Evolutionary conservation across 805 yeast species (phyloP).

Genomic region (Diddensiella caesifluorescens): DNA sequence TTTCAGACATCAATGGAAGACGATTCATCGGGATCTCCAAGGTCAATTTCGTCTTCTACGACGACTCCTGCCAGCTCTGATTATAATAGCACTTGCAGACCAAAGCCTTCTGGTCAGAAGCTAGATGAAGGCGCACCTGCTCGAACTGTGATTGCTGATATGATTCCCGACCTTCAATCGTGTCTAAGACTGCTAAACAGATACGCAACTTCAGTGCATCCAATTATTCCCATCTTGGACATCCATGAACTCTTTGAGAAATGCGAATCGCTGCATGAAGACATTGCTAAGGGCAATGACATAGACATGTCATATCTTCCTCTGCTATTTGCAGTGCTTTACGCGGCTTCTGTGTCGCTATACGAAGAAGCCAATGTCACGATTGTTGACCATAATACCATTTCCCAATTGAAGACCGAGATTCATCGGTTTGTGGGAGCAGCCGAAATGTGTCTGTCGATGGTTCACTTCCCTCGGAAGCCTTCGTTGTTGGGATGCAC

Average conservation of each 20-base stretch:
- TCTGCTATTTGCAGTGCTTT: slow-evolving; percentile 9
- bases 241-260: background rate
- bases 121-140: slow-evolving; percentile 4
- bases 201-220: slow-evolving; percentile 13
- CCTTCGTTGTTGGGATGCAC: slow-evolving; percentile 9
- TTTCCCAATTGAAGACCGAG: slow-evolving; percentile 1
- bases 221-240: slow-evolving; percentile 13
- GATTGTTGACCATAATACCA: slow-evolving; percentile 1
- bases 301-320: slow-evolving; percentile 8
- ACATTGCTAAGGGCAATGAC: background rate
- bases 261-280: slow-evolving; percentile 5
- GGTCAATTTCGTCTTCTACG: too few species aligned
- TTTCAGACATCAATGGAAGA: background rate
- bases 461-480: slow-evolving; percentile 12
- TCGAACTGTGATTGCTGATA: slow-evolving; percentile 7
- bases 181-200: slow-evolving; percentile 9
- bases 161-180: too few species aligned
- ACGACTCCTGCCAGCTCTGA: too few species aligned
- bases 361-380: slow-evolving; percentile 13
- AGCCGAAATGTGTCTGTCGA: slow-evolving; percentile 11
- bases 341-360: slow-evolving; percentile 11
- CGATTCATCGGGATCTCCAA: background rate
- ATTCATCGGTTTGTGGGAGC: slow-evolving; percentile 11
- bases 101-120: too few species aligned
- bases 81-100: too few species aligned